Evolutionary conservation across 2,329 filamentous ascomycete species (phyloP).

Genomic region (Cryoendolithus antarcticus): DNA sequence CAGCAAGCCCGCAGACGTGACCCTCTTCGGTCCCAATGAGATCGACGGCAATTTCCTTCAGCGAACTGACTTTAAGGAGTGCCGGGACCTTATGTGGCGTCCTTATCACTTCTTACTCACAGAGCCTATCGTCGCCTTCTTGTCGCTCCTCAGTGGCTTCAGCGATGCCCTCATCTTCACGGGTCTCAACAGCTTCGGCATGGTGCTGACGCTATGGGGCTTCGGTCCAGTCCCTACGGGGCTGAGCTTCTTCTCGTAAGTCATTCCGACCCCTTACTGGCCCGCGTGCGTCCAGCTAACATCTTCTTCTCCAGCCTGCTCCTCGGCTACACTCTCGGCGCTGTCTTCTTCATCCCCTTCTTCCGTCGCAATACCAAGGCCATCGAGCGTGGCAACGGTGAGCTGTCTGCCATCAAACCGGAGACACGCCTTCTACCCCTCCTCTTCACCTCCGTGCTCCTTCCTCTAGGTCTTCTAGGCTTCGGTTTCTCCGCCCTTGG

Average conservation of each 20-base stretch:
- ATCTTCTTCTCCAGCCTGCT: too few species aligned
- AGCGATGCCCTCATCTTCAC: constrained; percentile 63
- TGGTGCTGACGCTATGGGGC: constrained; percentile 54
- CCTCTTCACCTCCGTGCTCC: constrained; percentile 37
- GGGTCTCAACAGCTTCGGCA: constrained; percentile 56
- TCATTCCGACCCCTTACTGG: too few species aligned
- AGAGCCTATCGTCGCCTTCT: constrained; percentile 56
- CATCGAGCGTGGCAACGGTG: constrained; percentile 52
- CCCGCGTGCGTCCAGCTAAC: too few species aligned
- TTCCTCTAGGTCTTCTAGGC: constrained; percentile 49
- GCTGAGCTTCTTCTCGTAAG: constrained; percentile 44
- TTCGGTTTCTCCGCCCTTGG: constrained; percentile 57
- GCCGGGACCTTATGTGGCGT: constrained; percentile 41
- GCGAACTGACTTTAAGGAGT: constrained; percentile 27
- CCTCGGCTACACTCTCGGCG: constrained; percentile 2
- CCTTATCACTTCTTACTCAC: constrained; percentile 62
- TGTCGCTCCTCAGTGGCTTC: constrained; percentile 59
- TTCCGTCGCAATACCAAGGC: constrained; percentile 38
- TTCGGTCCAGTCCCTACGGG: constrained; percentile 46
- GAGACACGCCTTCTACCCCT: constrained; percentile 22
- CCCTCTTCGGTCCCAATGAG: constrained; percentile 59
- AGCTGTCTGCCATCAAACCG: constrained; percentile 44
- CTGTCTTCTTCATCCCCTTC: constrained; percentile 46
- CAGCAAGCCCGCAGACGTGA: constrained; percentile 41
- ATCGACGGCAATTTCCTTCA: constrained; percentile 27